phyloP scores from a whole-genome alignment of 768 basidiomycete species.

The Podaxis sp. region DNA sequence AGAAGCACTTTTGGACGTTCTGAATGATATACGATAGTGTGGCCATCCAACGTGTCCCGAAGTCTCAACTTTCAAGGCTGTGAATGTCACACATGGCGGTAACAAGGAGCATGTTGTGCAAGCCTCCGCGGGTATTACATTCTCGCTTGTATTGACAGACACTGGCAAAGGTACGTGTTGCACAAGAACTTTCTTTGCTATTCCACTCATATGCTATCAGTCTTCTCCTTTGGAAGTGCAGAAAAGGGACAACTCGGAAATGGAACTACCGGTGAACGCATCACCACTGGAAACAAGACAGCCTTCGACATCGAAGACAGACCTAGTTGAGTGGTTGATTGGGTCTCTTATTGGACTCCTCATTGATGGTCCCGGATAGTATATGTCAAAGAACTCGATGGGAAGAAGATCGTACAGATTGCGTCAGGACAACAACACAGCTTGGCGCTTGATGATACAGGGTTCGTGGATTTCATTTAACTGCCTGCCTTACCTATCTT shows the following conservation, averaged over 20 bases:
- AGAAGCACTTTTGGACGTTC: neutral
- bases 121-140: slow-evolving; percentile 80
- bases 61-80: slow-evolving; percentile 61
- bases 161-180: slow-evolving; percentile 67
- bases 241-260: slow-evolving; percentile 94
- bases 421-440: slow-evolving; percentile 87
- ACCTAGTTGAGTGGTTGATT: slow-evolving; percentile 48
- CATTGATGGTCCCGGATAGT: slow-evolving; percentile 38
- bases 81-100: slow-evolving; percentile 58
- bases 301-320: slow-evolving; percentile 75
- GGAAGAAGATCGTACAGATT: slow-evolving; percentile 78
- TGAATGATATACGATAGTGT: slow-evolving; percentile 45
- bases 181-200: neutral
- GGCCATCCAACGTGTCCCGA: slow-evolving; percentile 69
- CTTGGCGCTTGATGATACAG: slow-evolving; percentile 75
- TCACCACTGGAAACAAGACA: slow-evolving; percentile 82
- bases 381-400: slow-evolving; percentile 73
- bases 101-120: slow-evolving; percentile 64
- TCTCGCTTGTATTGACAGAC: slow-evolving; percentile 80
- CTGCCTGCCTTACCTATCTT: neutral
- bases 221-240: slow-evolving; percentile 88
- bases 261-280: slow-evolving; percentile 90
- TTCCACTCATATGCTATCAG: slow-evolving; percentile 33
- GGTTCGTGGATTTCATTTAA: slow-evolving; percentile 45
- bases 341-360: neutral